Base-by-base conservation (phyloP, 371 early-diverging fungal genomes). In the Mortierella sp. region DNA sequence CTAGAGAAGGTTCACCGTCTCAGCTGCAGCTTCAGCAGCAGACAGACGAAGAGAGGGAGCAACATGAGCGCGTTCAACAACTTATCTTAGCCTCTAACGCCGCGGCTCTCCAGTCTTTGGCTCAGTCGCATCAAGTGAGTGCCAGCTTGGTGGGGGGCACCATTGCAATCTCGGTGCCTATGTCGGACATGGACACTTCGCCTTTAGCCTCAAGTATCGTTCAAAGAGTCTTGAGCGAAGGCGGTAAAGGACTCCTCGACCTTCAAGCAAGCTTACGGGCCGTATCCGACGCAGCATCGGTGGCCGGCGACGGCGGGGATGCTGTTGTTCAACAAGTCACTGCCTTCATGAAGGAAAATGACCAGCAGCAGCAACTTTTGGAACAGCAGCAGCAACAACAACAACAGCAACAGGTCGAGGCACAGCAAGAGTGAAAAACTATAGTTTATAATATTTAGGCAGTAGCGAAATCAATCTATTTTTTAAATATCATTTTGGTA, bases 291-390 rank as follows among this genome's bases (percentile, higher is more conserved):
- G 75, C 61, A 14, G 40, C 61, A 22, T 32, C 61, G 10, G 61
- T 28, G 20, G 61, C 30, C 35, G 37, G 39, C 11, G 59, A 61
- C 11, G 59, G 59, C 14, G 66, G 66, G 12, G 72, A 77, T 62
- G 68, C 64, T 1, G 78, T 78, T 32, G 78, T 73, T 16, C 78
- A 78, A 40, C 73, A 78, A 16, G 73, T 78, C 35, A 58, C 66
- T 18, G 78, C 69, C 1, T 70, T 78, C 52, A 70, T 78, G 58
- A 72, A 77, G 43, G 78, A 77, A 40, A 77, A 77, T 59, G 78
- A 77, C 30, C 68, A 64, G 14, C 74, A 74, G 47, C 70, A 70
- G 43, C 64, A 73, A 39, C 67, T 52, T 11, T 35, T 67, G 62
- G 54, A 62, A 12, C 66, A 73, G 16, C 68, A 55, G 37, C 51